Percentiles rank a stretch among this genome's conserved stretches.
These are phyloP conservation scores for Microdochium nivale DNA, from an alignment of 2,329 filamentous ascomycete genomes.

Conservation along the genomic window DNA sequence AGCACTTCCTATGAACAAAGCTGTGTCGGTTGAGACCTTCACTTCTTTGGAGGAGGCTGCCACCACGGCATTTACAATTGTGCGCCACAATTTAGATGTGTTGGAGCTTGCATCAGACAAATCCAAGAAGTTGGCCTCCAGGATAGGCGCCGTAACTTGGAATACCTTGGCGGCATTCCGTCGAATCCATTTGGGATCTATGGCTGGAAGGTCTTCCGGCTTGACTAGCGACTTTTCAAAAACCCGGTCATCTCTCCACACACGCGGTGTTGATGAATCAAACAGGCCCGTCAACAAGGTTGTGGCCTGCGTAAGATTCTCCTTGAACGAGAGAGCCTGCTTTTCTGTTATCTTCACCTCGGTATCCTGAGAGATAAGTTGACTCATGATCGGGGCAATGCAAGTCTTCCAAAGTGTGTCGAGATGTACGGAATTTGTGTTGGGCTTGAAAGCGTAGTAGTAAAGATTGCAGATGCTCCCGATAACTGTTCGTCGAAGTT, in stretches of 20 bases:
- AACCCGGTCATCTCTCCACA: slow-evolving; percentile 71
- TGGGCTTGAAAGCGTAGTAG: slow-evolving; percentile 75
- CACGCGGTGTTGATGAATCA: slow-evolving; percentile 44
- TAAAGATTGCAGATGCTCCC: slow-evolving; percentile 71
- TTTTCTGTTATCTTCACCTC: slow-evolving; percentile 20
- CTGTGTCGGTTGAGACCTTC: slow-evolving; percentile 76
- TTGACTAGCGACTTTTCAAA: slow-evolving; percentile 48
- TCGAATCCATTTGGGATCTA: slow-evolving; percentile 84
- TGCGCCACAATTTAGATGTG: slow-evolving; percentile 47
- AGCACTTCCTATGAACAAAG: slow-evolving; percentile 66
- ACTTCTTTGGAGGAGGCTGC: slow-evolving; percentile 76
- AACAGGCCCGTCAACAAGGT: slow-evolving; percentile 68
- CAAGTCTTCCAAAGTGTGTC: slow-evolving; percentile 74
- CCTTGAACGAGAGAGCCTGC: slow-evolving; percentile 26
- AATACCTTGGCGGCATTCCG: slow-evolving; percentile 61
- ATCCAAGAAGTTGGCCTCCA: slow-evolving; percentile 53
- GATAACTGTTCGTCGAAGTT: slow-evolving; percentile 48
- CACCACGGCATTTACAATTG: slow-evolving; percentile 53
- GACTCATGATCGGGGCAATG: slow-evolving; percentile 54
- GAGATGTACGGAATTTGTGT: slow-evolving; percentile 53
- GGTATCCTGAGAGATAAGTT: slow-evolving; percentile 34
- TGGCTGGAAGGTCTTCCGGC: slow-evolving; percentile 68
- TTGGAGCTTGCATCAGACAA: slow-evolving; percentile 51
- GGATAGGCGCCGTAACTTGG: slow-evolving; percentile 46
- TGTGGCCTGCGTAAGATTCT: slow-evolving; percentile 50